Evolutionary conservation across 345 rosid genomes (phyloP), one percentile per base, ranked within the genome.

Genomic region (Microthlaspi erraticum): DNA sequence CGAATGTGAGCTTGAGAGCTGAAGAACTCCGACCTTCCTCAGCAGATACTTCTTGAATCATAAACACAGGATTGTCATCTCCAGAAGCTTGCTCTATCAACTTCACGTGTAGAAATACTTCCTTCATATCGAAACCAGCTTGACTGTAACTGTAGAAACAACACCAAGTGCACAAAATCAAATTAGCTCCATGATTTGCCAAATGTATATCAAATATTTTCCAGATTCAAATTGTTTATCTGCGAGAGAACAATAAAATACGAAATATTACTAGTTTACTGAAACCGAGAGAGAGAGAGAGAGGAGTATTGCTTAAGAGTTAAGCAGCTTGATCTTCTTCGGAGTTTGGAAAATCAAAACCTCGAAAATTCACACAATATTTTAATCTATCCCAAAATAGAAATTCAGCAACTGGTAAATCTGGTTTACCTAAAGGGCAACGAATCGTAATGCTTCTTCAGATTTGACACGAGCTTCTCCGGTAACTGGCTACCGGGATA

Each of bases 401-500:
- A 64, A 64, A 70, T 6, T 48, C 11, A 5, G 14, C 10, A 26
- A 59, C 33, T 49, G 44, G 4, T 12, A 33, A 48, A 67, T 44
- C 33, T n/a, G 57, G 37, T 42, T 31, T 66, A 93, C 97, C 98
- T 93, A 75, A 89, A 86, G 7, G 97, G 97, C 85, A 89, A 83
- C 59, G 98, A 91, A 83, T 93, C 98, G 60, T 86, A 91, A 82
- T 91, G 98, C 86, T 89, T 93, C 78, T 90, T 80, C 34, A 93
- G 88, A 80, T 85, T 89, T 53, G 90, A 89, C 17, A 93, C 91
- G 14, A 93, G 94, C 93, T 87, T 89, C 83, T 93, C 98, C 29
- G 97, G 97, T 69, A 93, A 79, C 81, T 91, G 98, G 38, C 96
- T 93, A 0, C 96, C 98, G 0, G 97, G 97, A 64, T 91, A 93